Base-by-base conservation (phyloP, 768 basidiomycete species). In the Amanita muscaria region DNA sequence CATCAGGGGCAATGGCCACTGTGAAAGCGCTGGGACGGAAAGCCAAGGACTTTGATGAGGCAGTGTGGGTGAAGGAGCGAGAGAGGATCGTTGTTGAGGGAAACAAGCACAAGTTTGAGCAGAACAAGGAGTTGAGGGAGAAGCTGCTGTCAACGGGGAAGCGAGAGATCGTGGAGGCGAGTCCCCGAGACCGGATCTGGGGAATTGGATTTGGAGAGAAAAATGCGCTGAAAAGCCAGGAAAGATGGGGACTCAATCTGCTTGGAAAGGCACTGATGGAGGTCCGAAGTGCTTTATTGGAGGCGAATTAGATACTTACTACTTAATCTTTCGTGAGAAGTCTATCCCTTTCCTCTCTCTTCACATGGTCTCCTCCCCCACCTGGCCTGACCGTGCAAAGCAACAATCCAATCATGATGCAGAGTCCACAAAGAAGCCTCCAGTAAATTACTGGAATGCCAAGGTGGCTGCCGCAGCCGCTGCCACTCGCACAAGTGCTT, bases 161-260 rank as follows among this genome's bases (percentile, higher is more conserved):
- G 2, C 70, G 64, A 51, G 55, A 50, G 44, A 50, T 80, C 25
- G 76, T 74, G 0, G 80, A 80, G 56, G 76, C 78, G 18, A 79
- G 76, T 55, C 78, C 77, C 14, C 51, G 64, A 15, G 79, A 81
- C 55, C 56, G 67, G 48, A 74, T 80, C n/a, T 83, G 79, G 78
- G 79, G 77, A 0, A 70, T 81, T 44, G 77, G 78, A 18, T 75
- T 65, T 51, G 69, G 68, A 2, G 72, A 66, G 59, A 65, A 66
- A 54, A 69, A 69, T 44, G 78, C 79, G 32, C 42, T 69, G 46
- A 60, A 53, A 38, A 58, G 55, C 48, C 55, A 56, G 49, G 56
- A 59, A n/a, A 48, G 63, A 19, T 80, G 78, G 79, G 79, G 79
- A 4, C 42, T 69, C 52, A 81, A 81, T 63, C 50, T 80, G 57